Evolutionary conservation across 1,284 basidiomycete genomes (phyloP), one percentile per base, ranked within the genome.

Genomic region (Ganoderma meredithae): DNA sequence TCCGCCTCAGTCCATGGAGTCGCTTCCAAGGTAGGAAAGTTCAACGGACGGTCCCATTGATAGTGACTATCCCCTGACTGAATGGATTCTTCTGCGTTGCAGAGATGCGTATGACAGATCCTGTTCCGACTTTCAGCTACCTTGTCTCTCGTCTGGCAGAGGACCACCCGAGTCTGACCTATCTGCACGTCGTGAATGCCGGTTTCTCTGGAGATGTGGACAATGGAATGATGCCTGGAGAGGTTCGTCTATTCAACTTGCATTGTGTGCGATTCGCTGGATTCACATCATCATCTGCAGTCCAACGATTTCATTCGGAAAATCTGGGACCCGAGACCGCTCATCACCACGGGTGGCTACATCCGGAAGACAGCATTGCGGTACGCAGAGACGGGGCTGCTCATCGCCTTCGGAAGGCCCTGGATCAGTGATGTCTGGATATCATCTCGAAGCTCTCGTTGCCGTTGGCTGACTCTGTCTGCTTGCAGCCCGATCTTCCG

Each of bases 1-100:
- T 92, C 62, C 82, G 89, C 10, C 69, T 90, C 25, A 85, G 84
- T 44, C 89, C 89, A 0, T 90, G 84, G 83, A 79, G 79, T 60
- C 70, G 65, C 5, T 82, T 72, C 68, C 76, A 84, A 74, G 81
- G 81, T 66, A 53, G 31, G 27, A 12, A 55, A 1, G 36, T 39
- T n/a, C 59, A 7, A 12, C n/a, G 31, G 8, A 12, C n/a, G 31
- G 10, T 22, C 17, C 15, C 6, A 84, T 44, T 88, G 88, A 0
- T 8, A 47, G 44, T 1, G 52, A 27, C 10, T 27, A 31, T 33
- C 3, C 12, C 1, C 17, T 39, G 36, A 3, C 19, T 41, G 22
- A 2, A 55, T 8, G 52, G n/a, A 17, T n/a, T 8, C 31, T 5
- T 90, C 6, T 17, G 0, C 52, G 1, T 33, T 13, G 31, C 36